These are phyloP conservation scores for Globisporangium megalacanthum DNA, from an alignment of 352 stramenopile genomes.

Conservation along the genomic window DNA sequence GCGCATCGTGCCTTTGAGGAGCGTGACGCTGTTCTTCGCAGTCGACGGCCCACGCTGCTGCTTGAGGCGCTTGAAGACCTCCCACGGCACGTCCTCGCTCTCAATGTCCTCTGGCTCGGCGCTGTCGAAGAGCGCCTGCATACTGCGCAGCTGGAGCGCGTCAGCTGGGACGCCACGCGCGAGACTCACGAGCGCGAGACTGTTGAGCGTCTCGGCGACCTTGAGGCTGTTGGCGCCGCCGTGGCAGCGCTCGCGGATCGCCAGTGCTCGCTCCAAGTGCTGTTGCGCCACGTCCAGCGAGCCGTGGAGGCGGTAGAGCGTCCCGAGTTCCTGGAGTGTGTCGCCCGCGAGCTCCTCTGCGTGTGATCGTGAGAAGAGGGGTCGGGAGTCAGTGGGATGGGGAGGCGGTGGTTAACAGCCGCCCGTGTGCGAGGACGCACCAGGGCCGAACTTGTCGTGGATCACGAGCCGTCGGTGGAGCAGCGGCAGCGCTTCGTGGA, in stretches of 20 bases:
- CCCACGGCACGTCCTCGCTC: slow-evolving; percentile 71
- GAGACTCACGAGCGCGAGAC: slow-evolving; percentile 49
- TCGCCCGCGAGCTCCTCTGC: slow-evolving; percentile 55
- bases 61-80: slow-evolving; percentile 74
- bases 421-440: slow-evolving; percentile 15
- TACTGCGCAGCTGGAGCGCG: slow-evolving; percentile 47
- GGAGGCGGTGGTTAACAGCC: background rate
- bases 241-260: slow-evolving; percentile 36
- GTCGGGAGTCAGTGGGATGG: background rate
- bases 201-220: slow-evolving; percentile 78
- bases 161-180: slow-evolving; percentile 38
- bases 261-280: slow-evolving; percentile 52
- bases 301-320: slow-evolving; percentile 57
- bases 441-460: slow-evolving; percentile 70
- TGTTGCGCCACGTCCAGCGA: slow-evolving; percentile 43
- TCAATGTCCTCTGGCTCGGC: slow-evolving; percentile 63
- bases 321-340: slow-evolving; percentile 59
- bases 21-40: slow-evolving; percentile 49
- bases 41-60: slow-evolving; percentile 57
- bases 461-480: slow-evolving; percentile 77
- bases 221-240: slow-evolving; percentile 49
- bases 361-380: background rate
- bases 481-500: slow-evolving; percentile 59
- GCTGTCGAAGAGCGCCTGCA: slow-evolving; percentile 44
- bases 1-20: slow-evolving; percentile 59